These are phyloP conservation scores for Vaccinium corymbosum DNA, from an alignment of 148 eudicot genomes.

Conservation along the genomic window DNA sequence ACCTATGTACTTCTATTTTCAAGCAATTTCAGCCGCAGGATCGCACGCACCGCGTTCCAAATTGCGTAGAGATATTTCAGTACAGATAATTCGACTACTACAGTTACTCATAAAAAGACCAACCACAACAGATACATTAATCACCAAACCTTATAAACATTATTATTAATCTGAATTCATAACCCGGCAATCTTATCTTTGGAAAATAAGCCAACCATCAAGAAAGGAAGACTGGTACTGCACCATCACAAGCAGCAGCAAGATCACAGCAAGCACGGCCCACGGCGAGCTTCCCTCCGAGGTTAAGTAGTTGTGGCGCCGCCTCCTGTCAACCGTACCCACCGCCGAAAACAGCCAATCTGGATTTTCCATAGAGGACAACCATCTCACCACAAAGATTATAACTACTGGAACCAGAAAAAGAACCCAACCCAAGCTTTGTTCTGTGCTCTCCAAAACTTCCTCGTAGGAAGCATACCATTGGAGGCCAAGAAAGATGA, in stretches of 20 bases:
- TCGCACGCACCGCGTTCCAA: background rate
- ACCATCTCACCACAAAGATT: slow-evolving; percentile 44
- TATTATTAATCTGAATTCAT: background rate
- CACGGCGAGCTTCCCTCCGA: slow-evolving; percentile 56
- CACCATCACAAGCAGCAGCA: slow-evolving; percentile 54
- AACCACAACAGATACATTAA: background rate
- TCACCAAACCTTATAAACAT: background rate
- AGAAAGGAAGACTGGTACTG: slow-evolving; percentile 53
- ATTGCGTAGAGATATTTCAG: background rate
- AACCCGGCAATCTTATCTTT: too few species aligned
- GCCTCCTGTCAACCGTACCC: slow-evolving; percentile 29
- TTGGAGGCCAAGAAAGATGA: slow-evolving; percentile 51
- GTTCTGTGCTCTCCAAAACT: slow-evolving; percentile 48
- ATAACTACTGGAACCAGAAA: slow-evolving; percentile 52
- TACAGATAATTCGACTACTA: background rate
- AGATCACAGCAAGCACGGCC: slow-evolving; percentile 67
- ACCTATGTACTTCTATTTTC: background rate
- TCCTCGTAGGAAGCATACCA: slow-evolving; percentile 50
- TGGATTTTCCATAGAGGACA: slow-evolving; percentile 43
- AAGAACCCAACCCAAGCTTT: slow-evolving; percentile 56
- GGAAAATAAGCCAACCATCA: slow-evolving; percentile 43
- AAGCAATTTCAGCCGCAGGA: background rate
- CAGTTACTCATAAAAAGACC: background rate
- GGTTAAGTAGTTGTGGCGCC: slow-evolving; percentile 19
- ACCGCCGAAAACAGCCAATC: slow-evolving; percentile 18